Percentiles rank a stretch among this genome's conserved stretches.
phyloP scores from a whole-genome alignment of 2,329 filamentous ascomycete genomes.

The Dissoconium aciculare region DNA sequence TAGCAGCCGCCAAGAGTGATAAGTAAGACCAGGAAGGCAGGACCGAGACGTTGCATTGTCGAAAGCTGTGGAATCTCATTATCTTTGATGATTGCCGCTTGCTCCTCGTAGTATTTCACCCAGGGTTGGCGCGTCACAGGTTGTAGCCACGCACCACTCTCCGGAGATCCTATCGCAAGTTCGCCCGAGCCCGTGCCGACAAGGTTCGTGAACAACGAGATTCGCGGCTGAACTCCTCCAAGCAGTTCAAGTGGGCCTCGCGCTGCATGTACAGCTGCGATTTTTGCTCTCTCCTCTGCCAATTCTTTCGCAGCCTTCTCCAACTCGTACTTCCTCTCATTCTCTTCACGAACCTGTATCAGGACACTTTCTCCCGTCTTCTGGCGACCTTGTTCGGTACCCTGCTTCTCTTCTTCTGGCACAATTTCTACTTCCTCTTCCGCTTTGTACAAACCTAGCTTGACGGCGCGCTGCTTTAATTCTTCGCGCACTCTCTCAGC shows the following conservation, averaged over 20 bases:
- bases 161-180: slow-evolving; percentile 12
- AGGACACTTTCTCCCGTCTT: slow-evolving; percentile 19
- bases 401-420: slow-evolving; percentile 15
- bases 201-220: neutral
- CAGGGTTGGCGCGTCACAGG: slow-evolving; percentile 21
- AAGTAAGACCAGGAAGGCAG: slow-evolving; percentile 28
- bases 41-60: slow-evolving; percentile 30
- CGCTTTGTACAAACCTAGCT: slow-evolving; percentile 23
- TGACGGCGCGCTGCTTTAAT: slow-evolving; percentile 19
- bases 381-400: slow-evolving; percentile 15
- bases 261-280: slow-evolving; percentile 10
- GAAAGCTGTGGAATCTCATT: slow-evolving; percentile 20
- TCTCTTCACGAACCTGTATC: slow-evolving; percentile 14
- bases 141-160: slow-evolving; percentile 16
- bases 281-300: slow-evolving; percentile 8
- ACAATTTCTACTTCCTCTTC: slow-evolving; percentile 6
- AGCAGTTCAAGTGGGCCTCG: slow-evolving; percentile 20
- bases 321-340: slow-evolving; percentile 18
- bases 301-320: slow-evolving; percentile 13
- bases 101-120: slow-evolving; percentile 26
- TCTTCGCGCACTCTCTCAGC: slow-evolving; percentile 17
- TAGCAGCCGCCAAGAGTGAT: slow-evolving; percentile 27
- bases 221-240: slow-evolving; percentile 18
- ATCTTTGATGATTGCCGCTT: slow-evolving; percentile 22
- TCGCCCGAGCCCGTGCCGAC: neutral